These are phyloP conservation scores for Botrytis tulipae DNA, from an alignment of 2,329 filamentous ascomycete species.

Conservation along the genomic window DNA sequence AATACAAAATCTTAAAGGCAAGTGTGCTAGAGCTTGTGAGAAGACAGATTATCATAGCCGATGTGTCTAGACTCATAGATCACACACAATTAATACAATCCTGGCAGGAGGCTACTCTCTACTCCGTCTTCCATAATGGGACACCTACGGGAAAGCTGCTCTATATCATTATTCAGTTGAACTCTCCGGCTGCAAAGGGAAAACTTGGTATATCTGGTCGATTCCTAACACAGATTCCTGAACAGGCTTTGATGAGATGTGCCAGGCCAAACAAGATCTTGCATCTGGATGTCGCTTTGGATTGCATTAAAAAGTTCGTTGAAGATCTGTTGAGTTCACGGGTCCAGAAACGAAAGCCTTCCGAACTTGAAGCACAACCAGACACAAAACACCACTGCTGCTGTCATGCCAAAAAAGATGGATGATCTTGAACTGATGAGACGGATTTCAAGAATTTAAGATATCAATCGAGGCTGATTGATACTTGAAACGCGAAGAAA, in stretches of 20 bases:
- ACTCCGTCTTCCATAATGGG: neutral
- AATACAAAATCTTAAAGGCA: conserved; percentile 36
- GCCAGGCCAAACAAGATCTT: neutral
- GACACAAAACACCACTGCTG: neutral
- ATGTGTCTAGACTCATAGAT: neutral
- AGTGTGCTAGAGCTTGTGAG: conserved; percentile 31
- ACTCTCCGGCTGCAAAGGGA: conserved; percentile 13
- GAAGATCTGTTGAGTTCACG: neutral
- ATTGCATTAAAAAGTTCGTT: neutral
- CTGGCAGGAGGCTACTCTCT: conserved; percentile 29
- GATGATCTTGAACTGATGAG: neutral
- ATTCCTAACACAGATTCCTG: conserved; percentile 32
- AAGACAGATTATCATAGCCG: conserved; percentile 23
- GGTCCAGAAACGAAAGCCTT: neutral
- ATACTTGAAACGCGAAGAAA: neutral
- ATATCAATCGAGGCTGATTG: neutral
- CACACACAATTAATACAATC: conserved; percentile 26
- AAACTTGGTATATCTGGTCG: conserved; percentile 25
- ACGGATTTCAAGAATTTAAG: neutral
- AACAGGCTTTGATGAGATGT: conserved; percentile 31
- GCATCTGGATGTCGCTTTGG: neutral
- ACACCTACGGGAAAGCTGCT: conserved; percentile 24
- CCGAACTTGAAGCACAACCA: neutral
- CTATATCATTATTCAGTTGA: conserved; percentile 26
- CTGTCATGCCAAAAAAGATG: neutral